Evolutionary conservation across 2,329 filamentous ascomycete species (phyloP).

Genomic region (Gnomoniopsis smithogilvyi): DNA sequence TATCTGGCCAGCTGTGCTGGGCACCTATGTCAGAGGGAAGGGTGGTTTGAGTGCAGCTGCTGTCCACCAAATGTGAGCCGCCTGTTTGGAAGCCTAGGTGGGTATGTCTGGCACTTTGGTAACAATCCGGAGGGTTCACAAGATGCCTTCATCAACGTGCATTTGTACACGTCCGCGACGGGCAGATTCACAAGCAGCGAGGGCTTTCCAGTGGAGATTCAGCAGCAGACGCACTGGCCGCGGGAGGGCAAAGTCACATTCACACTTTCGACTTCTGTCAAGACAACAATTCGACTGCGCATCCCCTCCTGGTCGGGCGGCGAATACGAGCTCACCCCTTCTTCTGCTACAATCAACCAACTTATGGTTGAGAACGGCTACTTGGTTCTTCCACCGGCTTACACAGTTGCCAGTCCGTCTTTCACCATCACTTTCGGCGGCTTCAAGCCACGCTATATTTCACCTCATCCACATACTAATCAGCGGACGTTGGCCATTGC

Average conservation of each 20-base stretch:
- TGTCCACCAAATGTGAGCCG: constrained; percentile 59
- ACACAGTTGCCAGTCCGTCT: constrained; percentile 32
- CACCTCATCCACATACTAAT: constrained; percentile 54
- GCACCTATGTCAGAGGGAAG: constrained; percentile 45
- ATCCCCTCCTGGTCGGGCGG: constrained; percentile 50
- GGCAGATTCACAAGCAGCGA: constrained; percentile 35
- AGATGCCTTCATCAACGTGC: constrained; percentile 43
- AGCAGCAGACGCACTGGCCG: constrained; percentile 54
- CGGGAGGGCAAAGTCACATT: constrained; percentile 53
- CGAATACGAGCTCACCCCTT: constrained; percentile 32
- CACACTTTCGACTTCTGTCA: constrained; percentile 28
- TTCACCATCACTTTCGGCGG: constrained; percentile 44
- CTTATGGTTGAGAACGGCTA: constrained; percentile 43
- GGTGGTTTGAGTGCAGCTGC: constrained; percentile 59
- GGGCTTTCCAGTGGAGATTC: constrained; percentile 35
- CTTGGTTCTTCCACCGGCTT: constrained; percentile 40
- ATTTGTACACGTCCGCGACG: constrained; percentile 52
- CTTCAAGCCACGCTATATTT: constrained; percentile 44
- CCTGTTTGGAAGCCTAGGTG: constrained; percentile 53
- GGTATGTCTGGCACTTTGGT: constrained; percentile 51
- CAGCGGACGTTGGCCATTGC: constrained; percentile 52
- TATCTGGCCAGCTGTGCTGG: constrained; percentile 53
- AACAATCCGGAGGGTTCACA: constrained; percentile 19
- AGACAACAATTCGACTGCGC: constrained; percentile 42
- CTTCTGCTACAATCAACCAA: constrained; percentile 20